Percentiles rank a stretch among this genome's conserved stretches.
Conservation (phyloP, 352 stramenopile genomes). For the Phytophthora ramorum region DNA sequence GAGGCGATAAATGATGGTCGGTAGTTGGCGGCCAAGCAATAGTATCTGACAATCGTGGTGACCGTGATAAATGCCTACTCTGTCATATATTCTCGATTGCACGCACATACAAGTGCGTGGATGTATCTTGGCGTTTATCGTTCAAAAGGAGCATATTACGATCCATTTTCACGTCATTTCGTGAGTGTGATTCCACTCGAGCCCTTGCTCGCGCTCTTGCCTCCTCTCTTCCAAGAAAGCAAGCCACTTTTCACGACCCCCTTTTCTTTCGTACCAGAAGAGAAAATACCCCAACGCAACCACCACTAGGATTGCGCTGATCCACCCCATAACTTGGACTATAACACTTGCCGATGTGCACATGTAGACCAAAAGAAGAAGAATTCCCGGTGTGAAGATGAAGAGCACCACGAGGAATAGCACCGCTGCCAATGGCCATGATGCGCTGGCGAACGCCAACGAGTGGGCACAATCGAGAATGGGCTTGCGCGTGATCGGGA, state of each 20-base stretch:
- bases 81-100: not conserved
- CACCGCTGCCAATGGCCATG: slow-evolving; percentile 49
- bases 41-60: no score
- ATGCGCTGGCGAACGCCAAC: slow-evolving; percentile 61
- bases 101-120: no score
- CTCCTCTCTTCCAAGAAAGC: slow-evolving; percentile 42
- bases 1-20: no score
- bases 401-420: slow-evolving; percentile 53
- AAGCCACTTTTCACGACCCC: slow-evolving; percentile 38
- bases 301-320: slow-evolving; percentile 25
- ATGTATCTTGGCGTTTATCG: no score
- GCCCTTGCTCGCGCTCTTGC: slow-evolving; percentile 27
- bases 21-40: no score
- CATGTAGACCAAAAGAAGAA: slow-evolving; percentile 53
- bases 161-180: not conserved
- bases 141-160: not conserved
- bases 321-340: slow-evolving; percentile 29
- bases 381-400: slow-evolving; percentile 42
- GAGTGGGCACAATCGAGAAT: slow-evolving; percentile 66
- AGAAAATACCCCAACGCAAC: slow-evolving; percentile 8
- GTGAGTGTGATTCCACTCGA: slow-evolving; percentile 8
- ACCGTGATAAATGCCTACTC: not conserved
- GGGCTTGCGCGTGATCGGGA: slow-evolving; percentile 81
- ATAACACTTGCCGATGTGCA: slow-evolving; percentile 33
- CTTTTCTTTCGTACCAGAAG: slow-evolving; percentile 46